Conservation (phyloP, 2,329 filamentous ascomycete species). For the Zymoseptoria ardabiliae region DNA sequence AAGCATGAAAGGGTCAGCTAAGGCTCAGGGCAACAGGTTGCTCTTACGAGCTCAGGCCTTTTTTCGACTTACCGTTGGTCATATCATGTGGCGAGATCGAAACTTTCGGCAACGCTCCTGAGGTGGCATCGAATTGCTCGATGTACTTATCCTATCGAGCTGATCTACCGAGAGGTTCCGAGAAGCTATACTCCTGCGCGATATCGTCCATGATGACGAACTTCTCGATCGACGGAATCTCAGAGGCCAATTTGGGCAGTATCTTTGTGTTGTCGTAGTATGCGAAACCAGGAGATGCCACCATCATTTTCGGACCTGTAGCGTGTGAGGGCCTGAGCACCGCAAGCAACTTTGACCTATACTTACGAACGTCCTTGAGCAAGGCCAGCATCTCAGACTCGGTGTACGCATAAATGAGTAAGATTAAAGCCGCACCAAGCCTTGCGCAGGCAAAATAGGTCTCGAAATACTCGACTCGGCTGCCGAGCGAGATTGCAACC, state of each 20-base stretch:
- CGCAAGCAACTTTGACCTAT: background rate
- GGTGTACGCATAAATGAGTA: slow-evolving; percentile 70
- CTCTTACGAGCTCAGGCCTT: no score
- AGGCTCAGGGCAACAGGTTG: no score
- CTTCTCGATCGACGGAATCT: slow-evolving; percentile 36
- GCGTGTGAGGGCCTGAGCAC: background rate
- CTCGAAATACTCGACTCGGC: slow-evolving; percentile 26
- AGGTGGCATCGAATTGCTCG: slow-evolving; percentile 11
- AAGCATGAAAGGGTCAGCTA: no score
- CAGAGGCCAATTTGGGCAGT: slow-evolving; percentile 40
- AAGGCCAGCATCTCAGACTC: slow-evolving; percentile 61
- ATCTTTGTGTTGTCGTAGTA: slow-evolving; percentile 53
- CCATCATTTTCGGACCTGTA: slow-evolving; percentile 60
- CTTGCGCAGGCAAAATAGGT: slow-evolving; percentile 29
- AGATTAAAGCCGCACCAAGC: slow-evolving; percentile 46
- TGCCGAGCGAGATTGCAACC: slow-evolving; percentile 26
- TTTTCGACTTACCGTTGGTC: slow-evolving; percentile 19
- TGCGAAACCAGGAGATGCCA: slow-evolving; percentile 59
- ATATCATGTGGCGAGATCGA: slow-evolving; percentile 24
- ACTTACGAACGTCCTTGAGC: slow-evolving; percentile 55
- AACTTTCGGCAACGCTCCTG: slow-evolving; percentile 15
- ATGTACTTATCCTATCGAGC: slow-evolving; percentile 21
- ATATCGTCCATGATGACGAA: slow-evolving; percentile 47
- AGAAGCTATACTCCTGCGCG: slow-evolving; percentile 18
- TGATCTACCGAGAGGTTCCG: slow-evolving; percentile 11